phyloP scores from a whole-genome alignment of 2,329 filamentous ascomycete genomes.

The Colletotrichum sp. region DNA sequence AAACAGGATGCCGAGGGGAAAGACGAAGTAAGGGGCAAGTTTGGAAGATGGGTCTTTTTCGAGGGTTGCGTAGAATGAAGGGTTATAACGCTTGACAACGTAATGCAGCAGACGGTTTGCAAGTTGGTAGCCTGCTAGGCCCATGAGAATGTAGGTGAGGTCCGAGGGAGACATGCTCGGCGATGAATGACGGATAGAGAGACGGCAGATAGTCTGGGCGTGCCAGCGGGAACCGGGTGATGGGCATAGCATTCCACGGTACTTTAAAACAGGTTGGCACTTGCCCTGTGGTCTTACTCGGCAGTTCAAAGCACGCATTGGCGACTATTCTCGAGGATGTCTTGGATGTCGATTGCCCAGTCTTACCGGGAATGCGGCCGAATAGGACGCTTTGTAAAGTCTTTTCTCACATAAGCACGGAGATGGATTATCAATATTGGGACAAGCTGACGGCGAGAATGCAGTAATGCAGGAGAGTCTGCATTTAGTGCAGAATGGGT shows the following conservation, averaged over 20 bases:
- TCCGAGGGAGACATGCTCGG: neutral
- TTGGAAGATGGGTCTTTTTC: neutral
- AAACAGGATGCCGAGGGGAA: conserved; percentile 8
- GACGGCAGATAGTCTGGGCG: neutral
- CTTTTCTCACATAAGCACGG: conserved; percentile 1
- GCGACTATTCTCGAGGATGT: neutral
- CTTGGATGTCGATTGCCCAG: neutral
- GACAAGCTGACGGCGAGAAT: neutral
- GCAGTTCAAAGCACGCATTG: neutral
- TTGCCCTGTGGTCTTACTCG: neutral
- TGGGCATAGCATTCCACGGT: neutral
- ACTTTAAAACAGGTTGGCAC: neutral
- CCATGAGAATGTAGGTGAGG: neutral
- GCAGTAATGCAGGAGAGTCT: neutral
- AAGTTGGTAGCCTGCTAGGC: neutral
- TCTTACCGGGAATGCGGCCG: neutral
- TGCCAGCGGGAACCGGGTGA: neutral
- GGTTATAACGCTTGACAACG: neutral
- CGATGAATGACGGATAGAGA: neutral
- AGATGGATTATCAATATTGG: neutral
- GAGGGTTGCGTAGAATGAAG: neutral
- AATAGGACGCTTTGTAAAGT: neutral
- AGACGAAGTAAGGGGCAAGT: conserved; percentile 14
- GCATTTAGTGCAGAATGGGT: neutral
- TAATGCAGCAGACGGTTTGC: neutral